Evolutionary conservation across 164 flowering plant genomes (phyloP).

Genomic region (Nymphaea colorata): DNA sequence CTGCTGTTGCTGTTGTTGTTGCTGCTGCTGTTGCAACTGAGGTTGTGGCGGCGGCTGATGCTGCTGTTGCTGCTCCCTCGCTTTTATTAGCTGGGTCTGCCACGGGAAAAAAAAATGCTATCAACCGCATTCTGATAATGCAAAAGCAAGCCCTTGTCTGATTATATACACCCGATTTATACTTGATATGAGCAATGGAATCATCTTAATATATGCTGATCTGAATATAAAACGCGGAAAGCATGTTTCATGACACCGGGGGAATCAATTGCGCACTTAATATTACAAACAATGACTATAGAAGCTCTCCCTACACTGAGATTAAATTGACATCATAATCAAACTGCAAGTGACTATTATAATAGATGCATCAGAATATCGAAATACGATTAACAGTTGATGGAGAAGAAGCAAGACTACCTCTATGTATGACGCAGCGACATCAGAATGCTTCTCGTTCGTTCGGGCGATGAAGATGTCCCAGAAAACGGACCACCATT

Average conservation of each 20-base stretch:
- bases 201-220: not conserved
- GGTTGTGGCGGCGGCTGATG: conserved; percentile 18
- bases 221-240: too few species aligned
- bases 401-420: conserved; percentile 12
- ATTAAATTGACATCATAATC: too few species aligned
- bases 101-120: conserved; percentile 1
- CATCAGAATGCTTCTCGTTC: conserved; percentile 58
- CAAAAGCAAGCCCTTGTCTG: not conserved
- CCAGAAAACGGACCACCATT: conserved; percentile 96
- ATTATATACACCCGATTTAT: too few species aligned
- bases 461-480: conserved; percentile 74
- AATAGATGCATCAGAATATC: too few species aligned
- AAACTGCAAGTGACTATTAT: too few species aligned
- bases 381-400: too few species aligned
- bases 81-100: conserved; percentile 48
- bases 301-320: too few species aligned
- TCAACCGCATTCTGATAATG: not conserved
- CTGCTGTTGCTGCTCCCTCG: conserved; percentile 38
- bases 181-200: too few species aligned
- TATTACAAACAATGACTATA: not conserved
- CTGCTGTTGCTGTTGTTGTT: conserved; percentile 38
- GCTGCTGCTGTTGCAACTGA: conserved; percentile 15
- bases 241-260: not conserved
- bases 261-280: too few species aligned
- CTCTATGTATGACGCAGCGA: conserved; percentile 65